Conservation (phyloP, 2,329 filamentous ascomycete genomes). For the Claviceps purpurea region DNA sequence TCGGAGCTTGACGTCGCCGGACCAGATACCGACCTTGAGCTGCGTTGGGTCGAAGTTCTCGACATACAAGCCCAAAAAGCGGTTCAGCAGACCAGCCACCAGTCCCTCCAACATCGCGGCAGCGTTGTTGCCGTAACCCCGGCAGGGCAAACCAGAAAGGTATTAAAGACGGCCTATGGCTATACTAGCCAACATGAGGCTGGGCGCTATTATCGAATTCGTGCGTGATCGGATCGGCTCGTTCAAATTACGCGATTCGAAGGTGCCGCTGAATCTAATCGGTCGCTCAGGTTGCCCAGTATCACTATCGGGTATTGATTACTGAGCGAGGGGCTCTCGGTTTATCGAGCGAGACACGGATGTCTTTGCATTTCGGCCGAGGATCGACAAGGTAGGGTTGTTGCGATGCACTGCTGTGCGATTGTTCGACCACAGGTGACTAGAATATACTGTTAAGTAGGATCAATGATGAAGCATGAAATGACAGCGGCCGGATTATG, state of each 20-base stretch:
- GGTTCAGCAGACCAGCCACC: slow-evolving; percentile 92
- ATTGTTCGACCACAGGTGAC: background rate
- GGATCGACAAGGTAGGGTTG: background rate
- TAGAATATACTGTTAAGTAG: background rate
- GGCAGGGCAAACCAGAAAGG: slow-evolving; percentile 37
- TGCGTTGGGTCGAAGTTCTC: slow-evolving; percentile 98
- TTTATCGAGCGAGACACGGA: background rate
- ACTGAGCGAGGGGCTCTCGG: background rate
- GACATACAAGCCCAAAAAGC: slow-evolving; percentile 99
- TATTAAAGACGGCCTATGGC: slow-evolving; percentile 2
- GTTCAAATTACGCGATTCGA: background rate
- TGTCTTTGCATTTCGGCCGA: background rate
- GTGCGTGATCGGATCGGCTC: background rate
- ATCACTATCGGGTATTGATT: background rate
- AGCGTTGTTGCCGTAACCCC: slow-evolving; percentile 53
- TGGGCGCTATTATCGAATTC: background rate
- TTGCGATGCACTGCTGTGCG: background rate
- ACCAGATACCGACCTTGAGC: slow-evolving; percentile 98
- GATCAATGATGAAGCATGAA: background rate
- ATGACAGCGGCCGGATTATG: background rate
- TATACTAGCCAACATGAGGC: slow-evolving; percentile 11
- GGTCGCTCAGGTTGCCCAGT: background rate
- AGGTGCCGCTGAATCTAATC: background rate
- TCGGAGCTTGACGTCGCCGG: slow-evolving; percentile 87
- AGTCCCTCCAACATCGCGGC: slow-evolving; percentile 87